Evolutionary conservation across 352 stramenopile species (phyloP).

Genomic region (Pythium vanterpoolii): DNA sequence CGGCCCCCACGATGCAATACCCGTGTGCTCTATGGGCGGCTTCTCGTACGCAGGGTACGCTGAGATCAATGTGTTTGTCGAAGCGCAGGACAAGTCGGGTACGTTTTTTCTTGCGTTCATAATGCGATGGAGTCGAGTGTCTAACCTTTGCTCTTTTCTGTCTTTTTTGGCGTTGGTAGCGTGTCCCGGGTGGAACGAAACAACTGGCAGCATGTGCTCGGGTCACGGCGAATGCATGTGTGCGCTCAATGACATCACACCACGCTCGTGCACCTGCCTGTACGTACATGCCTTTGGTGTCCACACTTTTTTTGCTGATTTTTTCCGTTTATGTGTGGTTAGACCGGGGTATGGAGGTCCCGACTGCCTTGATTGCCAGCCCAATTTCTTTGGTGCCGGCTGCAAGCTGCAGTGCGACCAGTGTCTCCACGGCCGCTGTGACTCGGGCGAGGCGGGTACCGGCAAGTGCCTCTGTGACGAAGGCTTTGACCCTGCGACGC

Average conservation of each 20-base stretch:
- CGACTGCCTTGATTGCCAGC: slow-evolving; percentile 64
- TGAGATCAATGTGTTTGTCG: slow-evolving; percentile 78
- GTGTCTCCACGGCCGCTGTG: slow-evolving; percentile 72
- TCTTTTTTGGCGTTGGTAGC: slow-evolving; percentile 23
- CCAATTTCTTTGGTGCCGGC: slow-evolving; percentile 48
- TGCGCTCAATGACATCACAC: slow-evolving; percentile 54
- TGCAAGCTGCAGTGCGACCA: slow-evolving; percentile 62
- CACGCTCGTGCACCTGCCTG: slow-evolving; percentile 61
- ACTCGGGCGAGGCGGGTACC: slow-evolving; percentile 52
- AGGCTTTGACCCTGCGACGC: slow-evolving; percentile 72
- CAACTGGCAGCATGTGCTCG: slow-evolving; percentile 44
- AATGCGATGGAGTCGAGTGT: neutral
- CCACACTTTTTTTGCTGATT: neutral
- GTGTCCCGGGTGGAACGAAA: slow-evolving; percentile 71
- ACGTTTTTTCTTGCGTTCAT: slow-evolving; percentile 6
- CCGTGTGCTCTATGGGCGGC: slow-evolving; percentile 78
- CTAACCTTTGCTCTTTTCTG: neutral
- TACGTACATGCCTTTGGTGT: slow-evolving; percentile 43
- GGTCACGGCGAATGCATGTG: slow-evolving; percentile 72
- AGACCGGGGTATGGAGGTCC: slow-evolving; percentile 62
- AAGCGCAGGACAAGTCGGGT: slow-evolving; percentile 79
- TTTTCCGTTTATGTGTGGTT: neutral
- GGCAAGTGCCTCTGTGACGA: slow-evolving; percentile 69
- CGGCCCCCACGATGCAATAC: slow-evolving; percentile 41
- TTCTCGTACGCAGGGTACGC: slow-evolving; percentile 71